Percentiles rank a stretch among this genome's conserved stretches.
Conservation (phyloP, 2,329 filamentous ascomycete species). For the Aspergillus sclerotialis region DNA sequence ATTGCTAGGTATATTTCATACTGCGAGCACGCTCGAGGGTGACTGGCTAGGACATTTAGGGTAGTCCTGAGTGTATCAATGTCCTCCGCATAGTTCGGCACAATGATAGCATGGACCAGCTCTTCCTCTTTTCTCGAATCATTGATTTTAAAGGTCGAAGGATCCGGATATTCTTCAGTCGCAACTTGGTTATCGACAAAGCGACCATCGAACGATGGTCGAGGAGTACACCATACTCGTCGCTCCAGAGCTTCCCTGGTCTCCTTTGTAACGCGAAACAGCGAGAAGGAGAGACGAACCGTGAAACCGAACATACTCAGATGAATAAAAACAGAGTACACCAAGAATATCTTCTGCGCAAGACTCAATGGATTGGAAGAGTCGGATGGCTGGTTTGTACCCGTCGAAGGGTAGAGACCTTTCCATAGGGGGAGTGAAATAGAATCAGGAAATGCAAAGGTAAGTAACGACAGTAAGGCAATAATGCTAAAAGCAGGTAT, state of each 20-base stretch:
- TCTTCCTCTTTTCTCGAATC: constrained; percentile 45
- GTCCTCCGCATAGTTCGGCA: constrained; percentile 71
- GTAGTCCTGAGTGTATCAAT: constrained; percentile 62
- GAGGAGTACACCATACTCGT: constrained; percentile 3
- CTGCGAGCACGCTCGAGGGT: constrained; percentile 54
- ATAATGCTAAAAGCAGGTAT: constrained; percentile 25
- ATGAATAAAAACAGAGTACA: constrained; percentile 61
- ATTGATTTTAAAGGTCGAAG: constrained; percentile 23
- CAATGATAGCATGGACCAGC: constrained; percentile 59
- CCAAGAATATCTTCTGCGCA: constrained; percentile 45
- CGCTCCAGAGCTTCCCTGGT: constrained; percentile 14
- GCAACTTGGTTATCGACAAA: constrained; percentile 9
- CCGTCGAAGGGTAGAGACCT: constrained; percentile 6
- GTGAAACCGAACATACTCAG: constrained; percentile 54
- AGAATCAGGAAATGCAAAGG: constrained; percentile 15
- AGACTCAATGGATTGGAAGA: constrained; percentile 8
- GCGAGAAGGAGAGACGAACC: constrained; percentile 43
- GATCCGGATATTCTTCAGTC: constrained; percentile 3
- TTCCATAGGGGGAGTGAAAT: constrained; percentile 12
- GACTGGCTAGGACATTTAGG: constrained; percentile 60
- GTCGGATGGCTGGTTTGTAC: constrained; percentile 1
- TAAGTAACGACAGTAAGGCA: constrained; percentile 13
- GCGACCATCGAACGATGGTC: constrained; percentile 1
- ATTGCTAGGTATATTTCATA: constrained; percentile 71
- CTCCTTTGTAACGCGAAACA: constrained; percentile 31